Evolutionary conservation across 2,329 filamentous ascomycete genomes (phyloP).

Genomic region (Pyrenochaeta sp.): DNA sequence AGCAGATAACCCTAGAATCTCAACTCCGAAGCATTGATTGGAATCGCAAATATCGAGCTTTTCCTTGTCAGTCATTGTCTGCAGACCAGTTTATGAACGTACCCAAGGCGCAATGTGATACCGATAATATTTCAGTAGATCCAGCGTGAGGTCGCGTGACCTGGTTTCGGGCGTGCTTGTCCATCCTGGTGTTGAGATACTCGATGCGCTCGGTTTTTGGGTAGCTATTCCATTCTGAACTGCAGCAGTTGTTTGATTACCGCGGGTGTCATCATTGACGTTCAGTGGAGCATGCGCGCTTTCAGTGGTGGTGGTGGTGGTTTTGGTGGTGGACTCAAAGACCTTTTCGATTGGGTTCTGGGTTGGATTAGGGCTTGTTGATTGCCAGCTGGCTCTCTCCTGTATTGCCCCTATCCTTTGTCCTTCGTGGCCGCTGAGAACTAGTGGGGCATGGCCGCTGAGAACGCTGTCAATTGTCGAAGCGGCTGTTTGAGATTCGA

Average conservation of each 20-base stretch:
- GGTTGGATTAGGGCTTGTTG: background rate
- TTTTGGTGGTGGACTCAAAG: too few relatives aligned
- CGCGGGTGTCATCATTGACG: background rate
- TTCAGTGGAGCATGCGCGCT: background rate
- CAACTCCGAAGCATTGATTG: conserved; percentile 60
- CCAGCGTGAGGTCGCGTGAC: conserved; percentile 32
- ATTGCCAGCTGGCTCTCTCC: background rate
- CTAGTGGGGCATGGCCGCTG: background rate
- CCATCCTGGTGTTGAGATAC: background rate
- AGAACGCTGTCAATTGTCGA: background rate
- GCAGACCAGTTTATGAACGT: conserved; percentile 9
- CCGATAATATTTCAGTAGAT: conserved; percentile 56
- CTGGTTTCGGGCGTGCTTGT: background rate
- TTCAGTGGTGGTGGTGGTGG: background rate
- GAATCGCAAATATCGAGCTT: conserved; percentile 66
- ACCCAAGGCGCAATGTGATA: conserved; percentile 63
- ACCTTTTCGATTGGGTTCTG: too few relatives aligned
- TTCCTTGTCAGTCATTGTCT: background rate
- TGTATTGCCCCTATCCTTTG: background rate
- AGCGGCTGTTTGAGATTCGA: background rate
- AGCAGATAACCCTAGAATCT: conserved; percentile 58
- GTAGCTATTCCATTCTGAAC: background rate
- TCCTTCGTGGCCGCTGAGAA: too few relatives aligned
- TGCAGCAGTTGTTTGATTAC: background rate
- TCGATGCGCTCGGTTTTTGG: background rate